Evolutionary conservation across 805 yeast genomes (phyloP).

Genomic region (Ogataea degrootiae): DNA sequence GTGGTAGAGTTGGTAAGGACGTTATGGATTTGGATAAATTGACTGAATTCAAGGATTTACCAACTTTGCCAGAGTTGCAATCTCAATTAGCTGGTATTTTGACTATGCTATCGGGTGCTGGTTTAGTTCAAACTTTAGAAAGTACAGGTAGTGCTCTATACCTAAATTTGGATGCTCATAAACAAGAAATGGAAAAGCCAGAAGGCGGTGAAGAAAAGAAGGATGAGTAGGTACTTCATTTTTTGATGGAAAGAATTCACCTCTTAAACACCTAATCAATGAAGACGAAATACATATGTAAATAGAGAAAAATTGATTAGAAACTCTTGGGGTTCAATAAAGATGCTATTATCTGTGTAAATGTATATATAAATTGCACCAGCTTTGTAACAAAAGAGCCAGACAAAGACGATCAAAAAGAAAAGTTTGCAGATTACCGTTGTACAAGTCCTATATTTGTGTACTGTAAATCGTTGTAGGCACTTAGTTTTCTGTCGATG

Average conservation of each 20-base stretch:
- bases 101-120: conserved; percentile 84
- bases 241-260: not conserved
- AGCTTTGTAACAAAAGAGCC: too few relatives aligned
- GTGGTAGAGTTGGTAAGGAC: conserved; percentile 72
- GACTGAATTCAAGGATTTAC: conserved; percentile 65
- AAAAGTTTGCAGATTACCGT: too few relatives aligned
- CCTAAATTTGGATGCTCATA: conserved; percentile 66
- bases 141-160: conserved; percentile 63
- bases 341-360: too few relatives aligned
- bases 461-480: not conserved
- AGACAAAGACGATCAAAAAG: too few relatives aligned
- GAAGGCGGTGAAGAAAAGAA: not conserved
- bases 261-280: too few relatives aligned
- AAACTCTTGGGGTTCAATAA: too few relatives aligned
- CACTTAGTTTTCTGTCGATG: not conserved
- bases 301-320: too few relatives aligned
- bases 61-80: conserved; percentile 65
- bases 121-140: conserved; percentile 77
- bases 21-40: conserved; percentile 50
- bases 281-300: too few relatives aligned
- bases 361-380: too few relatives aligned
- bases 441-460: too few relatives aligned
- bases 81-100: conserved; percentile 80
- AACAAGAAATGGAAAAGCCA: conserved; percentile 24
- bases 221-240: not conserved